These are phyloP conservation scores for Ulvella scutata DNA, from an alignment of 139 green algal genomes.

Conservation along the genomic window DNA sequence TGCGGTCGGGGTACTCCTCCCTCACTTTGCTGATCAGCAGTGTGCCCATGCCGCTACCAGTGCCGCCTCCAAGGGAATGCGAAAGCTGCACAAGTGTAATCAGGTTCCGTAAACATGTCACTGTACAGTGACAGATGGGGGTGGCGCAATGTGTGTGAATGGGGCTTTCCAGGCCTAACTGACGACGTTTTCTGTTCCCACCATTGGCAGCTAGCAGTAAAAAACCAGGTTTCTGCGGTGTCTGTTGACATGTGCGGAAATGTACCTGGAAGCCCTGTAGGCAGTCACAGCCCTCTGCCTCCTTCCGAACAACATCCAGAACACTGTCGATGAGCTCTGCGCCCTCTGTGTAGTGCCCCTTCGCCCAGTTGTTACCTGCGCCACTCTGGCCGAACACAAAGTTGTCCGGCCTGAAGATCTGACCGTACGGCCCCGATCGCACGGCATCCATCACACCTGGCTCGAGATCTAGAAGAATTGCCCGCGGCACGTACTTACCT, in stretches of 20 bases:
- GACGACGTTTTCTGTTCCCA: too few relatives aligned
- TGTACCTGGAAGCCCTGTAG: too few relatives aligned
- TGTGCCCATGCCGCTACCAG: constrained; percentile 88
- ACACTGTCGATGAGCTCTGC: constrained; percentile 95
- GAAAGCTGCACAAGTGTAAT: constrained; percentile 81
- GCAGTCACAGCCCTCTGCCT: constrained; percentile 95
- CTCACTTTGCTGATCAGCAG: constrained; percentile 85
- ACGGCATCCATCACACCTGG: constrained; percentile 81
- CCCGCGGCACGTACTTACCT: constrained; percentile 82
- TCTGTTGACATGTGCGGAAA: too few relatives aligned
- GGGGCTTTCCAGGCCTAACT: too few relatives aligned
- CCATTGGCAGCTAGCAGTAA: too few relatives aligned
- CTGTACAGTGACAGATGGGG: too few relatives aligned
- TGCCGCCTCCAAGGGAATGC: constrained; percentile 93
- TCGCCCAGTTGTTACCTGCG: constrained; percentile 99
- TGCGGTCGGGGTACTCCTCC: constrained; percentile 77
- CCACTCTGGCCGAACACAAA: constrained; percentile 83
- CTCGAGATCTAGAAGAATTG: constrained; percentile 89
- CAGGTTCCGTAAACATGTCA: too few relatives aligned
- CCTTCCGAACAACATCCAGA: constrained; percentile 96
- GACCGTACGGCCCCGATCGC: constrained; percentile 72
- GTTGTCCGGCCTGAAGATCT: constrained; percentile 86
- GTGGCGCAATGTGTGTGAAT: too few relatives aligned
- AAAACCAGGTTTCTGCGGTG: too few relatives aligned
- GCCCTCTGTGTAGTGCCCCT: constrained; percentile 98